These are phyloP conservation scores for Fraxinus cuspidata DNA, from an alignment of 257 asterid species.

Conservation along the genomic window DNA sequence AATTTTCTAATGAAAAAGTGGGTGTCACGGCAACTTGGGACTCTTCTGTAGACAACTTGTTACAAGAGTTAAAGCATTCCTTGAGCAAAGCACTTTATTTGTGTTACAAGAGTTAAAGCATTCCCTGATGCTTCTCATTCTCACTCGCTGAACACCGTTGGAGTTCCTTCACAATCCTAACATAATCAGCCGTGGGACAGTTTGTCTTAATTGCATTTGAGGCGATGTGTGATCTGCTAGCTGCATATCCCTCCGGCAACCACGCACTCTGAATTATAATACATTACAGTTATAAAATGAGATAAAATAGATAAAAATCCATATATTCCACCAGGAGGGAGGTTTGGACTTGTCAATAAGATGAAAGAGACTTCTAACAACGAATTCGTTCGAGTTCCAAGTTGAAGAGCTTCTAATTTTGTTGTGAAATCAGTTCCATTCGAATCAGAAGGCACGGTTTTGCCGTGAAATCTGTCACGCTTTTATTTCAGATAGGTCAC, in stretches of 20 bases:
- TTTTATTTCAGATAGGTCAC: too few relatives aligned
- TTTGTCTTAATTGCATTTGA: slow-evolving; percentile 82
- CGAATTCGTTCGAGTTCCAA: too few relatives aligned
- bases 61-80: background rate
- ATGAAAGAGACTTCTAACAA: too few relatives aligned
- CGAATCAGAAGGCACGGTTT: too few relatives aligned
- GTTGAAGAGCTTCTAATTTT: too few relatives aligned
- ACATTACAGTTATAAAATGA: background rate
- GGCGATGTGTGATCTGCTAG: slow-evolving; percentile 74
- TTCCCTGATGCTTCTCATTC: slow-evolving; percentile 19
- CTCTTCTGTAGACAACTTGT: too few relatives aligned
- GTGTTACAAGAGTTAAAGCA: background rate
- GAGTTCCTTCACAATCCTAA: slow-evolving; percentile 61
- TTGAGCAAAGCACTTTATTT: background rate
- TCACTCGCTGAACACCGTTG: slow-evolving; percentile 31
- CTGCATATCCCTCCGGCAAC: slow-evolving; percentile 72
- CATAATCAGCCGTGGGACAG: slow-evolving; percentile 74
- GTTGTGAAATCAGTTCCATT: too few relatives aligned
- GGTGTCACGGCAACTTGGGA: background rate
- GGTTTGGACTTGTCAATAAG: too few relatives aligned
- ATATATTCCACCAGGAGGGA: too few relatives aligned
- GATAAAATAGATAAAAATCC: background rate
- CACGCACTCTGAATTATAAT: background rate
- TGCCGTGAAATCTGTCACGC: too few relatives aligned
- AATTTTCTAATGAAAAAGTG: background rate